A percentile compares a stretch with the other conserved stretches of the same genome.
Conservation (phyloP, 352 stramenopile species). For the Phytophthora brassicae region DNA sequence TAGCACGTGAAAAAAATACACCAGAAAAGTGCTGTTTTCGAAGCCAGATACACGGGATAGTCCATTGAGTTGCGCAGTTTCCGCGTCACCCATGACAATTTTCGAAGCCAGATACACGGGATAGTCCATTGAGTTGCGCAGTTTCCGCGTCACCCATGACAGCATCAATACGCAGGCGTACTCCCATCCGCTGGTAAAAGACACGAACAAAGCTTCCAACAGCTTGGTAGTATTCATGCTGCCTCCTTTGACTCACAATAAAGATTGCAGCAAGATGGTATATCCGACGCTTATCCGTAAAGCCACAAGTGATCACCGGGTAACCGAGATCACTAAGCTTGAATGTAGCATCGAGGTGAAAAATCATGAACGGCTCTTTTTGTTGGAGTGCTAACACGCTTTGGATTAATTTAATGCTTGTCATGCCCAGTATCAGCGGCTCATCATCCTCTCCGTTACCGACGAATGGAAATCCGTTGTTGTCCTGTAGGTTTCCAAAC, state of each 20-base stretch:
- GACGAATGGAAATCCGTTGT: conserved; percentile 2
- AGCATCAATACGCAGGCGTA: background rate
- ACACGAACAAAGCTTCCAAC: background rate
- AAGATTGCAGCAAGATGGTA: conserved; percentile 7
- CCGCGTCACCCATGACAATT: too few relatives aligned
- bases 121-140: conserved; percentile 1
- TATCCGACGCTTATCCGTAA: background rate
- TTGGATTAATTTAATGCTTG: background rate
- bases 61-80: background rate
- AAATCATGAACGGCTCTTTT: background rate
- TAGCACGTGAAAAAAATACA: conserved; percentile 20
- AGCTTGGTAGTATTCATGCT: background rate
- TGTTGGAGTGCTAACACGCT: background rate
- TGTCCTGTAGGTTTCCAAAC: conserved; percentile 4
- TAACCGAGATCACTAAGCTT: conserved; percentile 2
- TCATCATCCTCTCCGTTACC: conserved; percentile 16
- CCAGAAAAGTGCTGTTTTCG: conserved; percentile 5
- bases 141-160: background rate
- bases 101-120: background rate
- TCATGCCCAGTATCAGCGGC: conserved; percentile 4
- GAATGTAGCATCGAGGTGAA: background rate
- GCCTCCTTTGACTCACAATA: background rate
- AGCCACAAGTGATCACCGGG: conserved; percentile 2
- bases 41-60: background rate
- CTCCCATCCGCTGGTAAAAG: background rate